Conservation (phyloP, 2,329 filamentous ascomycete species). For the Byssochlamys sp. region DNA sequence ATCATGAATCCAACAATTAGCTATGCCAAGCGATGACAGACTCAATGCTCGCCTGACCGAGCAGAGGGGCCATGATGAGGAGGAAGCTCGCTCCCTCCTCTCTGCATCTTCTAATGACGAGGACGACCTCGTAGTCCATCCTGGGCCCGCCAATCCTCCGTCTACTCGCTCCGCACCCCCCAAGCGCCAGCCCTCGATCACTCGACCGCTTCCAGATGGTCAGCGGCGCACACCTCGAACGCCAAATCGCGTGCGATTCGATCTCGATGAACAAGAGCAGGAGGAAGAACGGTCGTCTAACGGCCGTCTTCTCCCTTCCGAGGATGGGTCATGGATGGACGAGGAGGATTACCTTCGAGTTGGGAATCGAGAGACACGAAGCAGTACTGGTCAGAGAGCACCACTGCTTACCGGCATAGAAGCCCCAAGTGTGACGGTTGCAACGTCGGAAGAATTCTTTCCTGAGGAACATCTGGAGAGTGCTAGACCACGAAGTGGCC, state of each 20-base stretch:
- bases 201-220: conserved; percentile 29
- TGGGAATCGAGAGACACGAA: conserved; percentile 24
- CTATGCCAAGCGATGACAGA: conserved; percentile 34
- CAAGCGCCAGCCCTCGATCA: conserved; percentile 34
- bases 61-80: conserved; percentile 17
- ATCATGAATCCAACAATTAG: conserved; percentile 21
- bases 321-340: conserved; percentile 39
- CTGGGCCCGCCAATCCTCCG: conserved; percentile 13
- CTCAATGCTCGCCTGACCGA: conserved; percentile 23
- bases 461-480: conserved; percentile 51
- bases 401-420: conserved; percentile 76
- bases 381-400: conserved; percentile 42
- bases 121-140: conserved; percentile 18
- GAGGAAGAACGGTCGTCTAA: conserved; percentile 21
- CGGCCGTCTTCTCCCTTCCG: conserved; percentile 19
- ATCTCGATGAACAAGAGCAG: conserved; percentile 28
- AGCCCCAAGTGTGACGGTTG: conserved; percentile 67
- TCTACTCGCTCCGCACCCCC: conserved; percentile 10
- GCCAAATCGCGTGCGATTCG: conserved; percentile 62
- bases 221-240: conserved; percentile 48
- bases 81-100: conserved; percentile 26
- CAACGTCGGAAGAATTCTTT: conserved; percentile 48
- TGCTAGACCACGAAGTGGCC: conserved; percentile 69
- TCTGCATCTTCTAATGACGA: conserved; percentile 20
- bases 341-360: conserved; percentile 53